Evolutionary conservation across 371 early-diverging fungal genomes (phyloP), one percentile per base, ranked within the genome.

Genomic region (Mortierella sp.): DNA sequence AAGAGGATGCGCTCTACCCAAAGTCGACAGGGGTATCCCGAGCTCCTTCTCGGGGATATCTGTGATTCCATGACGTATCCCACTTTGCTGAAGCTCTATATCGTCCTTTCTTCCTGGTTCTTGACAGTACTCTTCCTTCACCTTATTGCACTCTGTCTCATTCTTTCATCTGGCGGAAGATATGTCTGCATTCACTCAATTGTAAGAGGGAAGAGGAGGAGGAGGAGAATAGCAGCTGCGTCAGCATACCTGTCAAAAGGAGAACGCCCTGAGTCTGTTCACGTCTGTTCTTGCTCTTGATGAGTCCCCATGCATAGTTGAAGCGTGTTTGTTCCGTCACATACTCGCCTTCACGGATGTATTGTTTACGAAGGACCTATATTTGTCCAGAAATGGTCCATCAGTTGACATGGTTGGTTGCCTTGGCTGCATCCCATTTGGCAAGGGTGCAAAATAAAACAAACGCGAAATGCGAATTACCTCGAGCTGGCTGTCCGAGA

Each of bases 281-380:
- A 4, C 81, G 82, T 59, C 84, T 80, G 30, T 81, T 77, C 60
- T 80, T 85, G 74, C 93, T 92, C 81, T 87, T 90, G 76, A 95
- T 90, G 43, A 97, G 86, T 0, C 95, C 97, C 97, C 97, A 98
- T 5, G 98, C 97, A 75, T 94, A 96, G 85, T 97, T 96, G 88
- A 98, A 98, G 81, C 96, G 96, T 48, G 95, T 96, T 82, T 98
- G 97, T n/a, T 81, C 75, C 66, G 91, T 88, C 5, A 88, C 89
- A 55, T 86, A 84, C 53, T 87, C 84, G 26, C 85, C 88, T 66
- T 94, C 94, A 44, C 88, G 86, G 50, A 90, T 87, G 76, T 85
- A 94, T 75, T 94, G 94, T 67, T 87, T 85, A 48, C 84, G 84
- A 45, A 95, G 85, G 18, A 94, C 87, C 92, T 91, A 68, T 51